phyloP scores from a whole-genome alignment of 148 eudicot genomes.

The Limonium bicolor region DNA sequence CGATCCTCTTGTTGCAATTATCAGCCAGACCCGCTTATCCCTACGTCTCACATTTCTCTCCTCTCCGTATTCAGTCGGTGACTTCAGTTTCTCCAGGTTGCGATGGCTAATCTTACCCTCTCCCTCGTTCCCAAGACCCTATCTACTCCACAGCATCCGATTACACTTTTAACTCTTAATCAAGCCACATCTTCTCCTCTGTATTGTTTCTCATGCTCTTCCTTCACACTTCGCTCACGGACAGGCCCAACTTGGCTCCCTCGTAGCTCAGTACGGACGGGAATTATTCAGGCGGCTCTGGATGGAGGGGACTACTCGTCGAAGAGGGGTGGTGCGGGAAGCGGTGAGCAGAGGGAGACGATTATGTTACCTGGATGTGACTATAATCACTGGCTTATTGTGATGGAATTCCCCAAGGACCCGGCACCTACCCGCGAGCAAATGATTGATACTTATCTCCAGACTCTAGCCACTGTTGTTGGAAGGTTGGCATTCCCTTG shows the following conservation, averaged over 20 bases:
- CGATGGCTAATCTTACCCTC: too few relatives aligned
- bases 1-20: too few relatives aligned
- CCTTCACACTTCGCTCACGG: conserved; percentile 1
- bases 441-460: conserved; percentile 83
- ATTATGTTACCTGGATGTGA: conserved; percentile 89
- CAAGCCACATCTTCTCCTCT: too few relatives aligned
- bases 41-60: too few relatives aligned
- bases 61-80: too few relatives aligned
- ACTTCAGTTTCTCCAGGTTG: too few relatives aligned
- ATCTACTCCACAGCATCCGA: too few relatives aligned
- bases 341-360: conserved; percentile 49
- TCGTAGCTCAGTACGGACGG: background rate
- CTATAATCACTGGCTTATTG: conserved; percentile 89
- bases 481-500: too few relatives aligned
- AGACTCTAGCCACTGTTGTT: conserved; percentile 65
- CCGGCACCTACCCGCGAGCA: conserved; percentile 82
- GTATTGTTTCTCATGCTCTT: conserved; percentile 3
- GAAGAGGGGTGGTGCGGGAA: conserved; percentile 23
- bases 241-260: background rate
- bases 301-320: conserved; percentile 34
- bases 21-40: too few relatives aligned
- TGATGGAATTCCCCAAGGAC: conserved; percentile 92
- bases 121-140: too few relatives aligned
- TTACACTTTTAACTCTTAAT: too few relatives aligned
- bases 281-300: conserved; percentile 10